These are phyloP conservation scores for Bassia scoparia DNA, from an alignment of 148 eudicot species.

Conservation along the genomic window DNA sequence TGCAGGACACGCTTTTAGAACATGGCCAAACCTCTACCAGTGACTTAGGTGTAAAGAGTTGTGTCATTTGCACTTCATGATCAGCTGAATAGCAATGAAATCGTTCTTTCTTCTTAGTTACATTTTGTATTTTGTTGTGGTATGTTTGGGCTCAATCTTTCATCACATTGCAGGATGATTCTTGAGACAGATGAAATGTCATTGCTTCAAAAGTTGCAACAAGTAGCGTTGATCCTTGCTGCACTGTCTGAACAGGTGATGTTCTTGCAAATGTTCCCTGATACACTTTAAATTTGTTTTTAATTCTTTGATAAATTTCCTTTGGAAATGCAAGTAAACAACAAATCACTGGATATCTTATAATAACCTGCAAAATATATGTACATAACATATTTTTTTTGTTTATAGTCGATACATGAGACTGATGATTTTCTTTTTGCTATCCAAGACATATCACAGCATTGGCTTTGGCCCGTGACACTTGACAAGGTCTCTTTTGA, in stretches of 20 bases:
- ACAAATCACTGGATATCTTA: too few species aligned
- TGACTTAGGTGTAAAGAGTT: neutral
- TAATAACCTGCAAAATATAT: neutral
- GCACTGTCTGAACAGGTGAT: slow-evolving; percentile 89
- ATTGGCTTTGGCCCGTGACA: slow-evolving; percentile 52
- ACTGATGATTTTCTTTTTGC: slow-evolving; percentile 7
- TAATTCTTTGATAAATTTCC: too few species aligned
- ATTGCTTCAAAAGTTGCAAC: slow-evolving; percentile 89
- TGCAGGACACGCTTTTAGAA: neutral
- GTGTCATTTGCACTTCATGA: neutral
- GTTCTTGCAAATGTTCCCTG: neutral
- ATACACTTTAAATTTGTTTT: neutral
- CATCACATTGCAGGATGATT: slow-evolving; percentile 58
- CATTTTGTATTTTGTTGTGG: neutral
- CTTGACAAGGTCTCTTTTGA: slow-evolving; percentile 48
- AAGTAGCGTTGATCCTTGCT: slow-evolving; percentile 70
- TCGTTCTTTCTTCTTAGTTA: neutral
- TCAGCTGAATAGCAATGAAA: neutral
- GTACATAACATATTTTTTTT: neutral
- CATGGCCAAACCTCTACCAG: neutral
- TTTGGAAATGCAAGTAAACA: too few species aligned
- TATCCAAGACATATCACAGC: slow-evolving; percentile 50
- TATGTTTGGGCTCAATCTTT: neutral
- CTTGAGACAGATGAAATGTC: slow-evolving; percentile 87
- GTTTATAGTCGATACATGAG: too few species aligned